Base-by-base conservation (phyloP, 768 basidiomycete genomes). In the Glaciozyma martinii region DNA sequence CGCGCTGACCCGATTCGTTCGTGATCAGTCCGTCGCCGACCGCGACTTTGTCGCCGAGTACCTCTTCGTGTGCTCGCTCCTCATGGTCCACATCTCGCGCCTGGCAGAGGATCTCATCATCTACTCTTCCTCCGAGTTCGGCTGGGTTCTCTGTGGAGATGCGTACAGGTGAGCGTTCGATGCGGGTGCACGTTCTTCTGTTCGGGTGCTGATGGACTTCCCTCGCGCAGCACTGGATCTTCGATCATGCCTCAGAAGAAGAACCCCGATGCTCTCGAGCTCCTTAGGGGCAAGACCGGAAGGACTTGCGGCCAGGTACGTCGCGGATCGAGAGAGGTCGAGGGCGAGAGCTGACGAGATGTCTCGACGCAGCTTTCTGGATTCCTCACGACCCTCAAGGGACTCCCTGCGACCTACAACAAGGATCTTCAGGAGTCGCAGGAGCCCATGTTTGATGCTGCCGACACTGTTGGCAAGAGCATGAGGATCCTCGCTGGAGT, bases 241-340 rank as follows among this genome's bases (percentile, higher is more conserved):
- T 97, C 93, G 71, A 97, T 99, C 75, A 99, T 99, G 95, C 95
- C 95, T 8, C 95, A 98, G 76, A 98, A 99, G 80, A 99, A 98
- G 79, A 97, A 97, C 74, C 90, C 93, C 0, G 95, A 98, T 76
- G 97, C 94, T 15, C 80, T 95, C 61, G 95, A 99, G 77, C 81
- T 99, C 27, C 80, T 99, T 63, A 85, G 95, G 63, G 95, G 95
- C 71, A 99, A 99, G 78, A 83, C 88, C 40, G 95, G 95, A 7
- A 86, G 95, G 32, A 82, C 94, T 27, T 94, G 97, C 77, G 95
- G 95, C 63, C 86, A 90, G 74, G 90, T 88, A 74, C 71, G 82
- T 77, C 25, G 33, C 5, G 43, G 50, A 25, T 63, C 47, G 1
- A 33, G 29, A n/a, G 47, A 21, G 21, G 47, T 32, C 63, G 10